phyloP scores from a whole-genome alignment of 768 basidiomycete genomes.

The Mycena vulgaris region DNA sequence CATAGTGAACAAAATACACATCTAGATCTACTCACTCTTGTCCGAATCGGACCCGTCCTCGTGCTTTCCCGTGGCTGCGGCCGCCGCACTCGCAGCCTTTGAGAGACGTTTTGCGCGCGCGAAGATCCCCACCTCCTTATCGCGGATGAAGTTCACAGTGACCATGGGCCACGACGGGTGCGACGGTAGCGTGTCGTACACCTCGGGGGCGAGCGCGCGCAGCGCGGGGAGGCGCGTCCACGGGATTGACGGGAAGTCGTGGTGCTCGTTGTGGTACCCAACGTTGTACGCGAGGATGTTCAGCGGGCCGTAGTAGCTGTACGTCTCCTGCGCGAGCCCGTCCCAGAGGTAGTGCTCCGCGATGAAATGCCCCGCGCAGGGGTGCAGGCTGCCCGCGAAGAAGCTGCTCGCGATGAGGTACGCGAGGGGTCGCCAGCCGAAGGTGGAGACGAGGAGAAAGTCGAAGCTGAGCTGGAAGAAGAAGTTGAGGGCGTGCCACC shows the following conservation, averaged over 20 bases:
- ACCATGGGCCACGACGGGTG: constrained; percentile 98
- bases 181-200: constrained; percentile 89
- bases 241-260: constrained; percentile 96
- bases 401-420: constrained; percentile 93
- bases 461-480: constrained; percentile 80
- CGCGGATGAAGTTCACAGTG: constrained; percentile 93
- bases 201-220: constrained; percentile 88
- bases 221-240: constrained; percentile 95
- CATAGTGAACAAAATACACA: constrained; percentile 23
- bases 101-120: constrained; percentile 84
- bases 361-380: constrained; percentile 97
- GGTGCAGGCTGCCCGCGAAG: constrained; percentile 97
- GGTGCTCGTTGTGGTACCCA: constrained; percentile 99
- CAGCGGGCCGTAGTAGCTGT: constrained; percentile 94
- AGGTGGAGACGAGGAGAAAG: constrained; percentile 67
- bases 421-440: constrained; percentile 67
- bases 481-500: constrained; percentile 90
- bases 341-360: constrained; percentile 98
- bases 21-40: constrained; percentile 41
- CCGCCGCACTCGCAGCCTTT: constrained; percentile 49
- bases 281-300: constrained; percentile 97
- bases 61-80: constrained; percentile 22
- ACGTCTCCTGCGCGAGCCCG: constrained; percentile 94
- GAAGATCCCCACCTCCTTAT: constrained; percentile 90
- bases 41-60: constrained; percentile 40